These are phyloP conservation scores for Colletotrichum lupini DNA, from an alignment of 2,329 filamentous ascomycete genomes.

Conservation along the genomic window DNA sequence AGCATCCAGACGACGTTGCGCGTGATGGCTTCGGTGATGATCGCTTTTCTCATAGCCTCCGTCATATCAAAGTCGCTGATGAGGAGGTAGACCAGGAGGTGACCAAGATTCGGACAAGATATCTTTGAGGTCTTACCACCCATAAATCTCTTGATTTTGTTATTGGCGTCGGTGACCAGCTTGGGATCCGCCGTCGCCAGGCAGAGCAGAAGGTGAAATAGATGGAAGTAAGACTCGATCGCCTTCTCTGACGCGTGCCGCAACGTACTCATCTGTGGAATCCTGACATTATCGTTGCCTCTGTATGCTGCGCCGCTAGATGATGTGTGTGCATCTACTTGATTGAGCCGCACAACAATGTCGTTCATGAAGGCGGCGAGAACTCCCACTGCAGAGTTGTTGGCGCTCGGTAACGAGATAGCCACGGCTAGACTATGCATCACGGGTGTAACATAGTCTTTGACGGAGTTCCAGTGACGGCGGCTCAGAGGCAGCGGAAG, in stretches of 20 bases:
- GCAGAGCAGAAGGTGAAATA: slow-evolving; percentile 63
- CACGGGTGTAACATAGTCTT: slow-evolving; percentile 37
- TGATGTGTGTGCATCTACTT: slow-evolving; percentile 31
- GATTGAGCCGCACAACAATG: slow-evolving; percentile 60
- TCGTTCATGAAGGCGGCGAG: slow-evolving; percentile 62
- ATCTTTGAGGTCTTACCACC: slow-evolving; percentile 52
- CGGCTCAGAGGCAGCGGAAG: slow-evolving; percentile 58
- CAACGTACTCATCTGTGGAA: slow-evolving; percentile 49
- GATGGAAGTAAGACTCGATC: slow-evolving; percentile 62
- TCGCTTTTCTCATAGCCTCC: slow-evolving; percentile 49
- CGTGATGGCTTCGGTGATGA: slow-evolving; percentile 61
- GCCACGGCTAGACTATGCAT: slow-evolving; percentile 39
- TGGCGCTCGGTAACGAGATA: slow-evolving; percentile 35
- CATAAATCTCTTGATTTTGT: slow-evolving; percentile 50
- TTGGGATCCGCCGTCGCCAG: slow-evolving; percentile 50
- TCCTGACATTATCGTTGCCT: not conserved
- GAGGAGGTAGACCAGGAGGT: slow-evolving; percentile 58
- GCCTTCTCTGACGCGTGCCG: slow-evolving; percentile 62
- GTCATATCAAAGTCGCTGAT: slow-evolving; percentile 56
- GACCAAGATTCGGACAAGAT: slow-evolving; percentile 58
- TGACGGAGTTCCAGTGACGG: slow-evolving; percentile 55
- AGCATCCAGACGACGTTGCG: slow-evolving; percentile 65
- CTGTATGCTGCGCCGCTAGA: not conserved
- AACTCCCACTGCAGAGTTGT: slow-evolving; percentile 43
- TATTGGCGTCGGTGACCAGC: slow-evolving; percentile 54